Conservation (phyloP, 129 eudicot species). For the Saposhnikovia divaricata region DNA sequence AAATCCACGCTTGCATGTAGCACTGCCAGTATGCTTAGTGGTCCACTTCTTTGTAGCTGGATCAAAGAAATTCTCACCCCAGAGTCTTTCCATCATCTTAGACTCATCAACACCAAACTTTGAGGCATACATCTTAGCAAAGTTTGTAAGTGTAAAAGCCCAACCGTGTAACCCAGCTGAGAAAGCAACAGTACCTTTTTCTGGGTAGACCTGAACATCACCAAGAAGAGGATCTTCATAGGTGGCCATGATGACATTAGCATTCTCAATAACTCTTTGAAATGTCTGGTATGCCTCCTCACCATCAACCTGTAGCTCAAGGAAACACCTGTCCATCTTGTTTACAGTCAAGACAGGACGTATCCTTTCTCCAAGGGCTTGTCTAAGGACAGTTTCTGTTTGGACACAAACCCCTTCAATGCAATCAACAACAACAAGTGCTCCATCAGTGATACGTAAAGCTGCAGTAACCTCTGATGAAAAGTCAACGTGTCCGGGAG, state of each 20-base stretch:
- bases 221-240: constrained; percentile 47
- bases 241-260: constrained; percentile 45
- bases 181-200: constrained; percentile 64
- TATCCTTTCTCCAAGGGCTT: constrained; percentile 67
- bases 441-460: constrained; percentile 56
- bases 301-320: constrained; percentile 63
- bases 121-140: constrained; percentile 55
- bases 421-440: constrained; percentile 64
- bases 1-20: constrained; percentile 58
- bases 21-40: constrained; percentile 31
- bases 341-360: constrained; percentile 49
- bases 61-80: constrained; percentile 50
- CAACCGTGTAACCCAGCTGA: constrained; percentile 53
- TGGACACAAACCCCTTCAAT: constrained; percentile 67
- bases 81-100: constrained; percentile 63
- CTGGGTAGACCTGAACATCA: constrained; percentile 44
- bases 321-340: constrained; percentile 69
- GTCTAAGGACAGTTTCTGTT: constrained; percentile 61
- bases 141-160: constrained; percentile 40
- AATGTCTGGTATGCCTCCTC: constrained; percentile 62
- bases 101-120: constrained; percentile 56
- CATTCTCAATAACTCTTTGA: constrained; percentile 48
- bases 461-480: constrained; percentile 65
- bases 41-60: constrained; percentile 58
- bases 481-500: constrained; percentile 61